Evolutionary conservation across 225 moss, liverwort and hornwort species (phyloP).

Genomic region (Antitrichia curtipendula): DNA sequence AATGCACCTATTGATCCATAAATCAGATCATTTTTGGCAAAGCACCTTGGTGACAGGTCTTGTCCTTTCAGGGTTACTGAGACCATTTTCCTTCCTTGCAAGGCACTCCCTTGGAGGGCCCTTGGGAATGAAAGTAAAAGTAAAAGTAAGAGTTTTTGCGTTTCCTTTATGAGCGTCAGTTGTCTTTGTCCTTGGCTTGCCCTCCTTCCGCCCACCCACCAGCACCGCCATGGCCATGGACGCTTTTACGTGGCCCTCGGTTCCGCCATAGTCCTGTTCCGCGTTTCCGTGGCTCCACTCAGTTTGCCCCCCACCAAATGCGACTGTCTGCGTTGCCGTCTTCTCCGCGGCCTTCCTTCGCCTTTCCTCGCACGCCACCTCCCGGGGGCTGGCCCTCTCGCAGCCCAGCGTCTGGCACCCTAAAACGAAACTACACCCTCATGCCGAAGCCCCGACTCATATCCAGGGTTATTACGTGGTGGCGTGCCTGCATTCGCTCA

Average conservation of each 20-base stretch:
- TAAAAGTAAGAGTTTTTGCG: not conserved
- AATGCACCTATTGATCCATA: not conserved
- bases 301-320: not conserved
- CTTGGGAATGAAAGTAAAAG: not conserved
- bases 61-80: fast-evolving
- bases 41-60: not conserved
- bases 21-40: not conserved
- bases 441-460: not conserved
- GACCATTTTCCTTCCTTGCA: not conserved
- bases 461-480: not conserved
- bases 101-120: not conserved
- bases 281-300: constrained; percentile 1
- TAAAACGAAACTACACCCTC: not conserved
- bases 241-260: constrained; percentile 14
- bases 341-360: not conserved
- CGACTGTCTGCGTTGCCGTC: not conserved
- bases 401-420: not conserved
- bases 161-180: not conserved
- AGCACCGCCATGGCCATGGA: not conserved
- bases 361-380: constrained; percentile 8
- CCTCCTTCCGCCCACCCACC: too few species aligned
- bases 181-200: too few species aligned
- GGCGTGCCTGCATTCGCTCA: not conserved
- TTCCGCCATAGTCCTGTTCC: not conserved
- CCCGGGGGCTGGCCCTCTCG: not conserved